A percentile compares a stretch with the other conserved stretches of the same genome.
These are phyloP conservation scores for Alternaria arborescens DNA, from an alignment of 2,329 filamentous ascomycete species.

Conservation along the genomic window DNA sequence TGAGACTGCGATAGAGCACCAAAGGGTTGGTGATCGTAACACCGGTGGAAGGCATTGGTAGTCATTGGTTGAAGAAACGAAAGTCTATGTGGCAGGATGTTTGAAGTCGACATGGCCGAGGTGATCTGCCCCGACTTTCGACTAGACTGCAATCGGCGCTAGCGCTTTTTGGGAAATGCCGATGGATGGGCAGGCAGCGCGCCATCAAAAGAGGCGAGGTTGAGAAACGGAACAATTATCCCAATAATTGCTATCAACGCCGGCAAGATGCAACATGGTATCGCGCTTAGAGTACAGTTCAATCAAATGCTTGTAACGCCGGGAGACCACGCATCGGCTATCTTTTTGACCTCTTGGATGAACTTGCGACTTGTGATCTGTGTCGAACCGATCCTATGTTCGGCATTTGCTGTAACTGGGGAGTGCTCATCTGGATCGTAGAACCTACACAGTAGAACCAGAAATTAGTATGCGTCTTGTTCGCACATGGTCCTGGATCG, in stretches of 20 bases:
- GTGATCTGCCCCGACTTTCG: slow-evolving; percentile 27
- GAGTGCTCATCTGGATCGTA: slow-evolving; percentile 87
- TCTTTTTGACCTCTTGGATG: slow-evolving; percentile 80
- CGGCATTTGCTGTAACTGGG: slow-evolving; percentile 62
- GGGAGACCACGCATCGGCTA: slow-evolving; percentile 85
- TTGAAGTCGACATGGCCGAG: slow-evolving; percentile 27
- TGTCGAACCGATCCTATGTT: slow-evolving; percentile 58
- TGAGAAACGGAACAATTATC: neutral
- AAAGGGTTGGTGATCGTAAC: slow-evolving; percentile 71
- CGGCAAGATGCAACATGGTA: slow-evolving; percentile 37
- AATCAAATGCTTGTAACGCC: slow-evolving; percentile 69
- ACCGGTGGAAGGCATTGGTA: slow-evolving; percentile 46
- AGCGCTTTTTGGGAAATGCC: slow-evolving; percentile 26
- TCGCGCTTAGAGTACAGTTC: slow-evolving; percentile 13
- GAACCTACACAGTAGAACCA: slow-evolving; percentile 83
- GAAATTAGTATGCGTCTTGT: neutral
- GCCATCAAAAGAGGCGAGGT: neutral
- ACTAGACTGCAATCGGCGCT: slow-evolving; percentile 37
- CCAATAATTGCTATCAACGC: slow-evolving; percentile 28
- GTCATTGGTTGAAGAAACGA: slow-evolving; percentile 34
- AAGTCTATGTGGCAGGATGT: slow-evolving; percentile 17
- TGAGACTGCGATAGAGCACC: slow-evolving; percentile 76
- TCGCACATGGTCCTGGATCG: too few relatives aligned
- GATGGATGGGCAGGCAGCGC: neutral
- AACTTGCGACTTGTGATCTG: slow-evolving; percentile 86